Percentiles rank a stretch among this genome's conserved stretches.
Evolutionary conservation across 192 early-diverging fungal species (phyloP).

Genomic region (Rhizophlyctis rosea): DNA sequence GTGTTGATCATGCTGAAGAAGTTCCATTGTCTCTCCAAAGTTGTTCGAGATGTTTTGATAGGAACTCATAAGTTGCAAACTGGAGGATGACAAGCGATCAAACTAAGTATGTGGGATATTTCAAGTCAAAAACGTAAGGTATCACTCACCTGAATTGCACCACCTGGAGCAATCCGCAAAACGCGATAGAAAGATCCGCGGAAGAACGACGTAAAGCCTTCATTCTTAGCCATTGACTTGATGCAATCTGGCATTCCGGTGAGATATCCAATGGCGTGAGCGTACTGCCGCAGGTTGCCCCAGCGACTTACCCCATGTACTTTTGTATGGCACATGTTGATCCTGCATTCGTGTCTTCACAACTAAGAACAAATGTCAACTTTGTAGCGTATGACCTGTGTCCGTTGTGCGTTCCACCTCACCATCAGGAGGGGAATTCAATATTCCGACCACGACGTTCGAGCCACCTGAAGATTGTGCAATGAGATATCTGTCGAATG

Average conservation of each 20-base stretch:
- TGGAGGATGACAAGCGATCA: neutral
- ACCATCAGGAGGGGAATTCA: neutral
- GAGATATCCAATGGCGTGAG: neutral
- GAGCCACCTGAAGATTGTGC: neutral
- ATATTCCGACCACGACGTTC: neutral
- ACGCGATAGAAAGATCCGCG: neutral
- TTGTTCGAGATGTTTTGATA: neutral
- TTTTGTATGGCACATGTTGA: neutral
- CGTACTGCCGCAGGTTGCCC: neutral
- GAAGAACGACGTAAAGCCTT: neutral
- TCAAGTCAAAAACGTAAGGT: neutral
- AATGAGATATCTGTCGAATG: no score
- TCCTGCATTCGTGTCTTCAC: neutral
- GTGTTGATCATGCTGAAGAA: no score
- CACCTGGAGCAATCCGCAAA: neutral
- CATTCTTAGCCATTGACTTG: neutral
- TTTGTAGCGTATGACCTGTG: no score
- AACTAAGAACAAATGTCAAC: no score
- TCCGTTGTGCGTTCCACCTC: no score
- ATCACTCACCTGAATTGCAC: neutral
- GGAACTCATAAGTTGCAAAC: neutral
- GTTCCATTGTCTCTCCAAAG: no score
- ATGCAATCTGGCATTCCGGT: neutral
- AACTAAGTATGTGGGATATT: neutral
- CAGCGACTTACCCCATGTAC: neutral